Conservation (phyloP, 805 yeast species). For the Candida pseudoglaebosa region DNA sequence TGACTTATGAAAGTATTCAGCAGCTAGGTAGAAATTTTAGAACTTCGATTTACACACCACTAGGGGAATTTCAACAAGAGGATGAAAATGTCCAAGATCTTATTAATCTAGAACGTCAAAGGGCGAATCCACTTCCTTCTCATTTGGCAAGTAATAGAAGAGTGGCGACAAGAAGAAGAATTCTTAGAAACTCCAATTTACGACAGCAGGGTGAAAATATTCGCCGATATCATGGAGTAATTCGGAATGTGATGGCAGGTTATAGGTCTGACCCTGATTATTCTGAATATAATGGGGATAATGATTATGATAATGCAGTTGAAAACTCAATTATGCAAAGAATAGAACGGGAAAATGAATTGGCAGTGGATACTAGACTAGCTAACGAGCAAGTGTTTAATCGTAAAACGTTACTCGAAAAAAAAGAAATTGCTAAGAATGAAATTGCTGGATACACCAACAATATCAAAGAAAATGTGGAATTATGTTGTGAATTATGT, state of each 20-base stretch:
- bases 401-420: slow-evolving; percentile 24
- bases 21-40: background rate
- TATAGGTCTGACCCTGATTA: slow-evolving; percentile 1
- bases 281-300: slow-evolving; percentile 4
- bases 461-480: slow-evolving; percentile 17
- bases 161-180: background rate
- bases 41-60: slow-evolving; percentile 5
- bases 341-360: slow-evolving; percentile 38
- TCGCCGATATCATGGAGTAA: background rate
- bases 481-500: slow-evolving; percentile 55
- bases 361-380: slow-evolving; percentile 28
- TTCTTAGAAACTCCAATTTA: background rate
- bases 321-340: slow-evolving; percentile 34
- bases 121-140: background rate
- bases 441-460: slow-evolving; percentile 29
- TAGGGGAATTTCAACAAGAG: slow-evolving; percentile 3
- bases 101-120: background rate
- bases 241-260: background rate
- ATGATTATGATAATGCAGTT: slow-evolving; percentile 10
- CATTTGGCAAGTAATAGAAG: background rate
- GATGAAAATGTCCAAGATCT: background rate
- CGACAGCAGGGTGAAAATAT: background rate
- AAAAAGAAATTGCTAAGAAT: slow-evolving; percentile 20
- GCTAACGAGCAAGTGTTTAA: slow-evolving; percentile 29
- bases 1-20: background rate